Conservation (phyloP, 2,329 filamentous ascomycete genomes). For the Colletotrichum sp. region DNA sequence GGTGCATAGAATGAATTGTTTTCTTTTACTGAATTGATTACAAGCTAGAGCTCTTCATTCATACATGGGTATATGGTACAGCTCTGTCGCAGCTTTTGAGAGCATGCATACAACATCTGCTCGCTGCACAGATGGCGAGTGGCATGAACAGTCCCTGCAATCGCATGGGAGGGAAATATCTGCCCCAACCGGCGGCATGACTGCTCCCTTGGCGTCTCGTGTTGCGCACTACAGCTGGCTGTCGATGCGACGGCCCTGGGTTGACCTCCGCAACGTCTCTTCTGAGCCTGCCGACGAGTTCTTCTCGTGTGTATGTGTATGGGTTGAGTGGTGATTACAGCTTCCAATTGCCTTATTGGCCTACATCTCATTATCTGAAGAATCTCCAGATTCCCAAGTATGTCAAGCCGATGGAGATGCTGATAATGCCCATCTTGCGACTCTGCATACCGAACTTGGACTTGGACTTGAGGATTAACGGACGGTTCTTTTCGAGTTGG, state of each 20-base stretch:
- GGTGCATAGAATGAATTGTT: background rate
- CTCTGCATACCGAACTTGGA: slow-evolving; percentile 77
- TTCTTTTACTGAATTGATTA: background rate
- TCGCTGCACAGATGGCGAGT: background rate
- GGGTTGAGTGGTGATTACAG: background rate
- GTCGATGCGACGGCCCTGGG: background rate
- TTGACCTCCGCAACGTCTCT: background rate
- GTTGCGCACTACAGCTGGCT: background rate
- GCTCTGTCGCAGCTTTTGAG: background rate
- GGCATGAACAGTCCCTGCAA: background rate
- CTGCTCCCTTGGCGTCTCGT: background rate
- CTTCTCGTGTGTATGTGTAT: background rate
- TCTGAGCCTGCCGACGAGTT: background rate
- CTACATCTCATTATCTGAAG: slow-evolving; percentile 52
- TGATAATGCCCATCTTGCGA: slow-evolving; percentile 69
- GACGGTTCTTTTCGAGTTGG: slow-evolving; percentile 71
- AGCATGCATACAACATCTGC: background rate
- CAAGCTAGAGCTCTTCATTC: background rate
- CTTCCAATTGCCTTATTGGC: background rate
- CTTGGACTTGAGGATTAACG: slow-evolving; percentile 70
- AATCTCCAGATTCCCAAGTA: slow-evolving; percentile 75
- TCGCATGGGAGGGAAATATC: background rate
- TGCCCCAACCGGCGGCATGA: background rate
- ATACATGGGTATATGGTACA: background rate
- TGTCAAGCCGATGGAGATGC: slow-evolving; percentile 70